Conservation (phyloP, 768 basidiomycete genomes). For the Auriculariales sp. region DNA sequence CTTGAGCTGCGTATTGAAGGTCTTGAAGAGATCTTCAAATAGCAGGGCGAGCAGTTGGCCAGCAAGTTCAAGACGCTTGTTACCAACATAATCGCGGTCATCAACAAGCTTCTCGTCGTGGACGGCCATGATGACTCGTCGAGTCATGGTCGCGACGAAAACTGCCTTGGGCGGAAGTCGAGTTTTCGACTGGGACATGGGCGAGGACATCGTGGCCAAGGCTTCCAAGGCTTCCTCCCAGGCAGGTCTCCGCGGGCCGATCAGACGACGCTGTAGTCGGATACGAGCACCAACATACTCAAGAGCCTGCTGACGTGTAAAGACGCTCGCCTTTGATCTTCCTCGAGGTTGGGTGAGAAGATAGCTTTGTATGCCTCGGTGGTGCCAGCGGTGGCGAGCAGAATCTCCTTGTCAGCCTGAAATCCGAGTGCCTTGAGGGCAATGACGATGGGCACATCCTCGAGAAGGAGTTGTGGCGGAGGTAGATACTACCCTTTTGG, state of each 20-base stretch:
- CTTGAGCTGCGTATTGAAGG: conserved; percentile 92
- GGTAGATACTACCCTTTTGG: conserved; percentile 91
- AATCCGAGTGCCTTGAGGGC: conserved; percentile 94
- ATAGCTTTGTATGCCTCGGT: conserved; percentile 75
- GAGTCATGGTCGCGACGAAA: conserved; percentile 94
- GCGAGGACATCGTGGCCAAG: conserved; percentile 94
- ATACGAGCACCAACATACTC: conserved; percentile 92
- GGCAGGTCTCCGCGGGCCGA: conserved; percentile 69
- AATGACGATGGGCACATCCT: conserved; percentile 92
- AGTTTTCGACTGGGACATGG: no score
- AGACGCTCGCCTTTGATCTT: conserved; percentile 79
- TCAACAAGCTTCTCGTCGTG: conserved; percentile 95
- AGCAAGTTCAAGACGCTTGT: conserved; percentile 91
- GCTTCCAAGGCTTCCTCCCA: conserved; percentile 96
- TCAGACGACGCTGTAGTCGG: conserved; percentile 67
- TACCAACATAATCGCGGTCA: conserved; percentile 97
- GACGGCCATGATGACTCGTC: conserved; percentile 92
- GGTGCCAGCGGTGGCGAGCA: conserved; percentile 83
- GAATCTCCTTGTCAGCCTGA: conserved; percentile 95
- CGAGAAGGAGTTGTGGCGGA: conserved; percentile 94
- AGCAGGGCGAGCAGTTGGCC: conserved; percentile 90
- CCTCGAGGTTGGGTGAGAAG: conserved; percentile 91
- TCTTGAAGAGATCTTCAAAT: conserved; percentile 98
- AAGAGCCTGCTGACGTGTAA: conserved; percentile 84
- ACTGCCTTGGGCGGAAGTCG: conserved; percentile 94